phyloP scores from a whole-genome alignment of 2,329 filamentous ascomycete genomes.

The Hypoxylon sp. region DNA sequence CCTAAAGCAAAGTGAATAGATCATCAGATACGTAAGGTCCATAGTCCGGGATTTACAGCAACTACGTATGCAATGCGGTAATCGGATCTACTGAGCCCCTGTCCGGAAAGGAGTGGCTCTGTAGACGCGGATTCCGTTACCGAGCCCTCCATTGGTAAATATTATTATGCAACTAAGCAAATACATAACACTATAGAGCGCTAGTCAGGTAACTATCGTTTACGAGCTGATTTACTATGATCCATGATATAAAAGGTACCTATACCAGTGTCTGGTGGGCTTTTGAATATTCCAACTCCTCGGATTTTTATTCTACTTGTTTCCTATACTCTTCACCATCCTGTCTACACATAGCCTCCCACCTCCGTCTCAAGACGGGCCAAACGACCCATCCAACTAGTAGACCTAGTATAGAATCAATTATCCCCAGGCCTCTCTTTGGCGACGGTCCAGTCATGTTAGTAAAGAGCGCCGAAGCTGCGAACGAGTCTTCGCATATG shows the following conservation, averaged over 20 bases:
- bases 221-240: too few relatives aligned
- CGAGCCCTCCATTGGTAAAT: constrained; percentile 3
- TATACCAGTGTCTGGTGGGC: too few relatives aligned
- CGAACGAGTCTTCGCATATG: constrained; percentile 45
- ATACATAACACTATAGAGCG: too few relatives aligned
- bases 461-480: constrained; percentile 44
- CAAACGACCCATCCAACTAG: constrained; percentile 41
- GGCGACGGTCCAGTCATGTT: constrained; percentile 48
- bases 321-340: constrained; percentile 28
- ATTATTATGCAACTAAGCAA: constrained; percentile 7
- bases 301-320: not conserved
- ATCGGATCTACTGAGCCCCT: constrained; percentile 3
- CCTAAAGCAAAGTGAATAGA: not conserved
- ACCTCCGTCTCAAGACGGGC: constrained; percentile 37
- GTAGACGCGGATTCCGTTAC: constrained; percentile 27
- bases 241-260: too few relatives aligned
- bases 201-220: too few relatives aligned
- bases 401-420: constrained; percentile 38
- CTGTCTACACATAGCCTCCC: constrained; percentile 35
- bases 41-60: not conserved
- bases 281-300: too few relatives aligned
- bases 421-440: constrained; percentile 46
- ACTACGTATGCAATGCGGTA: constrained; percentile 10
- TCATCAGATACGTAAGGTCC: constrained; percentile 12
- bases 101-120: not conserved